phyloP scores from a whole-genome alignment of 805 yeast species.

The Brettanomyces naardenensis region DNA sequence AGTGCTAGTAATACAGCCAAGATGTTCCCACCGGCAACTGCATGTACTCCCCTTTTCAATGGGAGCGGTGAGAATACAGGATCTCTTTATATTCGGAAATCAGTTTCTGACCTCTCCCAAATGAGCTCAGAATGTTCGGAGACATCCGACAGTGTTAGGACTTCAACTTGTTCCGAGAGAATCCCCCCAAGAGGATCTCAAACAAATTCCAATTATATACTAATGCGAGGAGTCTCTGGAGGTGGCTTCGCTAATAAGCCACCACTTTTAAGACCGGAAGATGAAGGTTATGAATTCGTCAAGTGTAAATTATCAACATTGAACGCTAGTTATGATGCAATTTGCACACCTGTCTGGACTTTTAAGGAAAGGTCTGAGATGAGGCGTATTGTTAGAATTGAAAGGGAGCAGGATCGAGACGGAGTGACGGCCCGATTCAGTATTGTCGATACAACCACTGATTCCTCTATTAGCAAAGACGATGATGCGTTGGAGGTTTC shows the following conservation, averaged over 20 bases:
- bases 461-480: neutral
- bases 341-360: slow-evolving; percentile 47
- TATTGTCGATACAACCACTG: slow-evolving; percentile 20
- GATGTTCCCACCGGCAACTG: slow-evolving; percentile 25
- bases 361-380: slow-evolving; percentile 37
- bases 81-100: neutral
- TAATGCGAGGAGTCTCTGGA: slow-evolving; percentile 49
- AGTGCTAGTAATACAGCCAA: no score
- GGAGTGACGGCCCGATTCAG: slow-evolving; percentile 40
- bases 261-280: slow-evolving; percentile 30
- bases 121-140: no score
- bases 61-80: neutral
- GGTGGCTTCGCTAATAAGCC: slow-evolving; percentile 53
- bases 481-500: slow-evolving; percentile 40
- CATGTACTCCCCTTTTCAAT: slow-evolving; percentile 25
- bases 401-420: slow-evolving; percentile 42
- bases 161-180: no score
- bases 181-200: no score
- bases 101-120: no score
- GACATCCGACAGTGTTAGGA: no score
- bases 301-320: slow-evolving; percentile 42
- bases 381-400: slow-evolving; percentile 51
- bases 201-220: no score
- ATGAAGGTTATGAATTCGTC: slow-evolving; percentile 19
- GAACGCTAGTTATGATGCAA: slow-evolving; percentile 38